These are phyloP conservation scores for Prunus davidiana DNA, from an alignment of 306 rosid genomes.

Conservation along the genomic window DNA sequence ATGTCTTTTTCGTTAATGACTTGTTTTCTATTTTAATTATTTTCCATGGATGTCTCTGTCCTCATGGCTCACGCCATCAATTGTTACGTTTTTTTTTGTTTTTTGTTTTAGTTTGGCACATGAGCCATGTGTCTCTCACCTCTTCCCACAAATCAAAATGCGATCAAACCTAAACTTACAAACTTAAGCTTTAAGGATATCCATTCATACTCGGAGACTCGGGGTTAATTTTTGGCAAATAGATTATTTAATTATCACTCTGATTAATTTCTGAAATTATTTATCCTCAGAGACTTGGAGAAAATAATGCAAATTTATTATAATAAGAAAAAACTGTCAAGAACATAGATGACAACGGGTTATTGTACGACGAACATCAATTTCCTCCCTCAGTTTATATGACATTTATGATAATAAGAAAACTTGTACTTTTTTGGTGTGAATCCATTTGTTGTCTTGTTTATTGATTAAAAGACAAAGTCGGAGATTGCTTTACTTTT, in stretches of 20 bases:
- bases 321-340: not conserved
- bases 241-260: not conserved
- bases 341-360: too few relatives aligned
- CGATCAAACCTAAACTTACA: not conserved
- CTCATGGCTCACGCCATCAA: conserved; percentile 14
- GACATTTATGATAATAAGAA: not conserved
- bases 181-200: not conserved
- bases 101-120: not conserved
- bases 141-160: not conserved
- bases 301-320: not conserved
- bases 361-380: not conserved
- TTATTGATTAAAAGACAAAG: conserved; percentile 2
- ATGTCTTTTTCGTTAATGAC: conserved; percentile 2
- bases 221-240: not conserved
- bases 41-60: conserved; percentile 6
- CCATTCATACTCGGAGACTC: not conserved
- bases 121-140: not conserved
- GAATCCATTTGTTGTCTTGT: not conserved
- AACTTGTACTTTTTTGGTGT: not conserved
- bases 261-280: not conserved
- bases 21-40: not conserved
- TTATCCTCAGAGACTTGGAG: too few relatives aligned
- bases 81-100: not conserved
- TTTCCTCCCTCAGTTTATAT: not conserved
- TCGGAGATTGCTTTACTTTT: not conserved